Conservation (phyloP, 2,329 filamentous ascomycete species). For the Nothophaeocryptopus gaeumannii region DNA sequence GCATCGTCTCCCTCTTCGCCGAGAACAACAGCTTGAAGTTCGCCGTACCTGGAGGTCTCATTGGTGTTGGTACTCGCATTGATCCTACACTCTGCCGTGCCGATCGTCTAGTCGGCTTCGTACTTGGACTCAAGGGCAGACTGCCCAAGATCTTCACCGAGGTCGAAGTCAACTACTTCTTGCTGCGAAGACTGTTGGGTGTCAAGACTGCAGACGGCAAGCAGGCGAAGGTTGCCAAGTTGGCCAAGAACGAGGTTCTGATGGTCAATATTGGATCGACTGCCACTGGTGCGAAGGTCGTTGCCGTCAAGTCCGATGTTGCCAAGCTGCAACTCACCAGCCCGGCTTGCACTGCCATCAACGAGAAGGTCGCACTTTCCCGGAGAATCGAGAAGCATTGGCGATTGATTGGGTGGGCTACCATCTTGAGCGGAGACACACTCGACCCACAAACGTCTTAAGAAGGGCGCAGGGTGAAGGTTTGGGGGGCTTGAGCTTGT, state of each 20-base stretch:
- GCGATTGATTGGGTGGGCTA: constrained; percentile 81
- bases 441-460: constrained; percentile 18
- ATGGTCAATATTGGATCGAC: constrained; percentile 99
- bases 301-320: constrained; percentile 95
- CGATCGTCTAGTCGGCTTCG: constrained; percentile 97
- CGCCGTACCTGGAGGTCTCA: constrained; percentile 93
- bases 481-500: too few species aligned
- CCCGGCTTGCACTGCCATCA: constrained; percentile 86
- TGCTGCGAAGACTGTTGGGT: constrained; percentile 88
- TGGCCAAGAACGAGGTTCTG: constrained; percentile 97
- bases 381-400: constrained; percentile 99
- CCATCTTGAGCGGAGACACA: constrained; percentile 26
- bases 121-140: constrained; percentile 88
- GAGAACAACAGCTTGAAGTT: constrained; percentile 99
- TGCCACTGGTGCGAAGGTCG: constrained; percentile 93
- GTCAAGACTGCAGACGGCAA: constrained; percentile 98
- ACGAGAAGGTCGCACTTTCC: constrained; percentile 95
- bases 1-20: constrained; percentile 91
- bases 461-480: too few species aligned
- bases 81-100: constrained; percentile 98
- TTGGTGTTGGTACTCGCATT: constrained; percentile 96
- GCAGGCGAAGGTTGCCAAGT: constrained; percentile 98
- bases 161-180: constrained; percentile 99
- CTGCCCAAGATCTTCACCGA: constrained; percentile 97
- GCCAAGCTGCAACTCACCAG: constrained; percentile 89